A percentile compares a stretch with the other conserved stretches of the same genome.
phyloP scores from a whole-genome alignment of 2,329 filamentous ascomycete species.

The Nigrospora osmanthi region DNA sequence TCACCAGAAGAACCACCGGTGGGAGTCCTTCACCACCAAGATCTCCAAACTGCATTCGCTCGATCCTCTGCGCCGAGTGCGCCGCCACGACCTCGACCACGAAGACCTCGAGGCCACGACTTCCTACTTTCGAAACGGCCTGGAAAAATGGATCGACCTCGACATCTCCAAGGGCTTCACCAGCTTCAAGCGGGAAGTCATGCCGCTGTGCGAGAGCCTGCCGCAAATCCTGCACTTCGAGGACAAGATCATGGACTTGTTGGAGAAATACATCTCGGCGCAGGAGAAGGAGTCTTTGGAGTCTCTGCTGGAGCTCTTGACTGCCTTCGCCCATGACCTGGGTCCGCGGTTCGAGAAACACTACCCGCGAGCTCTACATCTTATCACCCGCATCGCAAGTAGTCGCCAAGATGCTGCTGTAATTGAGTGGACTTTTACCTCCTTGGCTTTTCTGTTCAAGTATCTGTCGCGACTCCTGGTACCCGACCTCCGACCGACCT shows the following conservation, averaged over 20 bases:
- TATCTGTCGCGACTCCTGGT: slow-evolving; percentile 85
- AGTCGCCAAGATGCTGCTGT: slow-evolving; percentile 74
- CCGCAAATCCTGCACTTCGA: slow-evolving; percentile 89
- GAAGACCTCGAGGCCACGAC: slow-evolving; percentile 67
- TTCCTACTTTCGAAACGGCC: slow-evolving; percentile 78
- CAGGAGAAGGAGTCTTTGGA: slow-evolving; percentile 77
- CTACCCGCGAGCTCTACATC: slow-evolving; percentile 65
- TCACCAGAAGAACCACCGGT: slow-evolving; percentile 78
- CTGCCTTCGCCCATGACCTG: slow-evolving; percentile 90
- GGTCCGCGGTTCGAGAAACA: slow-evolving; percentile 82
- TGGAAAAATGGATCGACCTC: slow-evolving; percentile 86
- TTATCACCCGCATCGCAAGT: slow-evolving; percentile 72
- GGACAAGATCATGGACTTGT: slow-evolving; percentile 69
- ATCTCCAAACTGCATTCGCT: slow-evolving; percentile 83
- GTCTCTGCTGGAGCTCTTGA: slow-evolving; percentile 78
- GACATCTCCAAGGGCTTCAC: slow-evolving; percentile 81
- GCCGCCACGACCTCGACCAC: slow-evolving; percentile 74
- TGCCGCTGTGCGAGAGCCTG: slow-evolving; percentile 78
- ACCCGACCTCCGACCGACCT: slow-evolving; percentile 76
- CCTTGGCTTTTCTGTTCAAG: slow-evolving; percentile 93
- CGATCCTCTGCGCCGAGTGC: slow-evolving; percentile 85
- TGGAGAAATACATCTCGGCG: slow-evolving; percentile 69
- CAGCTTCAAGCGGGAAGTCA: slow-evolving; percentile 66
- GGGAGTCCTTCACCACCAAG: slow-evolving; percentile 85
- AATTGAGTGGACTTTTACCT: slow-evolving; percentile 97